Conservation (phyloP, 768 basidiomycete genomes). For the Serpula lacrymans region DNA sequence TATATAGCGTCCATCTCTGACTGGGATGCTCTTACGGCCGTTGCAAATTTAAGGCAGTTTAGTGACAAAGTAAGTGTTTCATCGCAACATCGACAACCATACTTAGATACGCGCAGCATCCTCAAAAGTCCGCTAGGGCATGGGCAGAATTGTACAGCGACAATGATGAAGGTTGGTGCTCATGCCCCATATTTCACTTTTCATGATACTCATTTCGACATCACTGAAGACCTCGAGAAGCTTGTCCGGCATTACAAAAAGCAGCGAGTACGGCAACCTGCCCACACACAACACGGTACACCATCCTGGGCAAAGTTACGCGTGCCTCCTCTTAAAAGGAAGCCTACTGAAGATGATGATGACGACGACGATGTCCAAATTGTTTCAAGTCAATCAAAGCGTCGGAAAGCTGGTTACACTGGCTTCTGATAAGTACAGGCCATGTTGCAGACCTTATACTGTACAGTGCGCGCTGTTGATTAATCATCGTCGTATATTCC, state of each 20-base stretch:
- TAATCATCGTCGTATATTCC: no score
- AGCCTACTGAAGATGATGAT: neutral
- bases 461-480: no score
- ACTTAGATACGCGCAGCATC: constrained; percentile 37
- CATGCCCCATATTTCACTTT: neutral
- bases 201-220: neutral
- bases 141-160: constrained; percentile 62
- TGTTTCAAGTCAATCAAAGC: no score
- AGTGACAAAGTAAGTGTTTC: constrained; percentile 41
- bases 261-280: constrained; percentile 3
- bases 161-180: constrained; percentile 44
- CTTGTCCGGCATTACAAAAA: constrained; percentile 39
- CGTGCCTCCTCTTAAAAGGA: no score
- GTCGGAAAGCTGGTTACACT: no score
- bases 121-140: constrained; percentile 46
- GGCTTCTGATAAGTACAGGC: no score
- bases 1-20: constrained; percentile 49
- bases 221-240: constrained; percentile 30
- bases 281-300: constrained; percentile 16
- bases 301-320: constrained; percentile 20
- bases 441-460: no score
- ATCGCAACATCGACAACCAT: neutral
- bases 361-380: neutral
- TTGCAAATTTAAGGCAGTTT: constrained; percentile 57
- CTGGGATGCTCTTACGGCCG: constrained; percentile 39